Conservation (phyloP, 164 flowering plant genomes). For the Stephania japonica region DNA sequence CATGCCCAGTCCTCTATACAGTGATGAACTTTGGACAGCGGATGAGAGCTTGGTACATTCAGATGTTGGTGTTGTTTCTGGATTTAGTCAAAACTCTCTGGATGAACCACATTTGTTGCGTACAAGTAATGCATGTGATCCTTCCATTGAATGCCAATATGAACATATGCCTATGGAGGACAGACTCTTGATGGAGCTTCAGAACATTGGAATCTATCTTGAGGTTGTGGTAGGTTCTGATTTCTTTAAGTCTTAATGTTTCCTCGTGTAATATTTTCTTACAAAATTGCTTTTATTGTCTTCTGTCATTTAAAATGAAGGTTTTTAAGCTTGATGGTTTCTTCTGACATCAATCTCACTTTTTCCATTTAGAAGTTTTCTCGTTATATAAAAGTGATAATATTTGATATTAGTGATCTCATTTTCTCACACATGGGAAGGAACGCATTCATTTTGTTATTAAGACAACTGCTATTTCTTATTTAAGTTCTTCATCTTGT, state of each 20-base stretch:
- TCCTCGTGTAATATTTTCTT: not conserved
- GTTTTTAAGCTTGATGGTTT: not conserved
- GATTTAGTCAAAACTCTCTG: constrained; percentile 23
- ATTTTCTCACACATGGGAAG: not conserved
- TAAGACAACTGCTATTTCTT: not conserved
- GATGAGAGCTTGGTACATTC: constrained; percentile 29
- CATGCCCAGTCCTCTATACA: constrained; percentile 17
- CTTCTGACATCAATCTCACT: not conserved
- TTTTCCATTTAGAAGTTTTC: not conserved
- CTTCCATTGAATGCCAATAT: constrained; percentile 43
- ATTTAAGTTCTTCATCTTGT: constrained; percentile 7
- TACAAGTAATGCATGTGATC: constrained; percentile 21
- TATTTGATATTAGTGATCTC: not conserved
- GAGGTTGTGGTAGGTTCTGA: constrained; percentile 64
- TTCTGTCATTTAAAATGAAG: not conserved
- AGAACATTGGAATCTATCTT: constrained; percentile 63
- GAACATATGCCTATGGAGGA: constrained; percentile 56
- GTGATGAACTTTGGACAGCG: constrained; percentile 33
- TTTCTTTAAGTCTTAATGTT: constrained; percentile 6
- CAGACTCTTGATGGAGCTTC: constrained; percentile 66
- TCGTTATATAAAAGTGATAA: not conserved
- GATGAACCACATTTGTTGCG: constrained; percentile 28
- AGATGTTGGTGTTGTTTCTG: constrained; percentile 28
- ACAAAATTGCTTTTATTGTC: not conserved
- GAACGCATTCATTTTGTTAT: not conserved